Base-by-base conservation (phyloP, 768 basidiomycete genomes). In the Mycena crocata region DNA sequence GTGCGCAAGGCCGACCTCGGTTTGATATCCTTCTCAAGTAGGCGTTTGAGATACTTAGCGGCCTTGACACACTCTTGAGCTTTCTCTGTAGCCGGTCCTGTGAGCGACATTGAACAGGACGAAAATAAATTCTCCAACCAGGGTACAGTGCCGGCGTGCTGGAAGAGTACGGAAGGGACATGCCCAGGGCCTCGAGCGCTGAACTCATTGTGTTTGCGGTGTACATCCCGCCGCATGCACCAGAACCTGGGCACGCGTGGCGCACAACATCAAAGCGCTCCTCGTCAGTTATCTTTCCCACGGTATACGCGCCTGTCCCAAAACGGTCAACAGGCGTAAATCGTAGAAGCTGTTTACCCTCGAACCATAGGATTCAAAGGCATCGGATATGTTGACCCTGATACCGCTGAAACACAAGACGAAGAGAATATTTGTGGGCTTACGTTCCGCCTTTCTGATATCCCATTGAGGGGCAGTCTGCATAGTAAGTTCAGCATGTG, bases 121-220 rank as follows among this genome's bases (percentile, higher is more conserved):
- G n/a, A 44, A 24, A 35, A 31, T 26, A n/a, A 39, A 7, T 23
- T 26, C 62, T 62, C 76, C 72, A 35, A 92, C 93, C 86, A 57
- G 90, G 87, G 77, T 90, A 89, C 42, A 85, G 76, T 7, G 94
- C 94, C 17, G 94, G 93, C 17, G 83, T 92, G 70, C 91, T 89
- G 2, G 90, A 88, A 42, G 94, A 95, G 76, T 92, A 95, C 0
- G 93, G 94, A 49, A 95, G 80, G 15, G 93, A 92, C 84, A 96
- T 90, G 28, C 94, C 95, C 60, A 96, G 84, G 7, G 89, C 92
- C 76, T 95, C 94, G 32, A 96, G 82, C 21, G 87, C 90, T 44
- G 92, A 90, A 67, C 92, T 93, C 94, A 95, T 95, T 1, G 94
- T 95, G 72, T 95, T 95, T 35, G 94, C 94, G 12, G 93, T 94